Evolutionary conservation across 371 early-diverging fungal species (phyloP), one percentile per base, ranked within the genome.

Genomic region (Apophysomyces elegans): DNA sequence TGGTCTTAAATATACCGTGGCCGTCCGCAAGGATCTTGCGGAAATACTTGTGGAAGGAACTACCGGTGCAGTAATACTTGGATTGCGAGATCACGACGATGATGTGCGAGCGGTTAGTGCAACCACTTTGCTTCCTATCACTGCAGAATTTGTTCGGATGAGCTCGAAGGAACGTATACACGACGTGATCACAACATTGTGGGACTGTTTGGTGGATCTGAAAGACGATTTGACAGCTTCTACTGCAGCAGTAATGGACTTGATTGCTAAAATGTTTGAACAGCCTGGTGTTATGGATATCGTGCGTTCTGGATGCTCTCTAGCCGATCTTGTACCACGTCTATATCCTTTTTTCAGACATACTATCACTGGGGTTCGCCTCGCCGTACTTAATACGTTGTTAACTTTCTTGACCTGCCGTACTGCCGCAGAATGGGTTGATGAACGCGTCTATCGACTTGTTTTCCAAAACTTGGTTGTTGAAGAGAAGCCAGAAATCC

Each of bases 261-360:
- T 98, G 41, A 85, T 96, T 60, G 93, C 97, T 0, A 86, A 91
- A 57, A 83, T 98, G 69, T 88, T 95, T 71, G 85, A 81, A 32
- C 86, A 81, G 41, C 83, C 83, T 11, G 80, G 75, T 21, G 89
- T 90, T 0, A 82, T 89, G 70, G 84, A 88, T 62, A 81, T 80
- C 56, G 83, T 90, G 47, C 76, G 77, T 32, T 60, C 58, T 59
- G 78, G 76, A 26, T 82, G 75, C 35, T 81, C 88, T n/a, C 81
- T 94, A 14, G 67, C 74, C 13, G 81, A 83, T 13, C 81, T 95
- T 16, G 89, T 96, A 6, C 96, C 97, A 21, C 86, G 93, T 9
- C 83, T 98, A 39, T 93, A 89, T 65, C 95, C 95, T 8, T 97
- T 97, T 74, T 94, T 99, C 77, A 88, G 99, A 41, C 98, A 99